Percentiles rank a stretch among this genome's conserved stretches.
phyloP scores from a whole-genome alignment of 2,329 filamentous ascomycete genomes.

The Trichoderma sp. region DNA sequence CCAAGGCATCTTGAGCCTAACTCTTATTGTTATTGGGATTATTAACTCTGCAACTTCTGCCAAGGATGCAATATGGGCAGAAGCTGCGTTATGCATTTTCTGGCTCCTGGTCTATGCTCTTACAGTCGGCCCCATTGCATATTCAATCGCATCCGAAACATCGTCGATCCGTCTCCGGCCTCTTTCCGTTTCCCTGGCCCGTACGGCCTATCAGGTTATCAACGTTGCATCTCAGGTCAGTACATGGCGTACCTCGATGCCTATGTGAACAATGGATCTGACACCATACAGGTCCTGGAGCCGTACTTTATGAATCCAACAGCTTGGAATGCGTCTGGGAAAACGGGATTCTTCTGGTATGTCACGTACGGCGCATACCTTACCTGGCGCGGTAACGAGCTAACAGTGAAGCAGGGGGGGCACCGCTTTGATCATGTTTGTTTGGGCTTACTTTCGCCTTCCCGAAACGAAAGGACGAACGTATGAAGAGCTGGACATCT shows the following conservation, averaged over 20 bases:
- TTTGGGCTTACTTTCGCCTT: conserved; percentile 55
- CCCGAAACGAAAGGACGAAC: conserved; percentile 57
- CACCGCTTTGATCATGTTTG: conserved; percentile 50
- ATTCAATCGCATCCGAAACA: conserved; percentile 43
- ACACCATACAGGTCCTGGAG: conserved; percentile 42
- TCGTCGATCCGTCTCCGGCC: conserved; percentile 56
- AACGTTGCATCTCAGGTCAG: conserved; percentile 51
- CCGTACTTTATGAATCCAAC: conserved; percentile 52
- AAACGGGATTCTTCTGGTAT: conserved; percentile 49
- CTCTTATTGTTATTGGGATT: conserved; percentile 46
- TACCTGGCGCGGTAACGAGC: background rate
- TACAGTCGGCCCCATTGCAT: conserved; percentile 44
- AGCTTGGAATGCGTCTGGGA: conserved; percentile 53
- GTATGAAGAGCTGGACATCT: conserved; percentile 46
- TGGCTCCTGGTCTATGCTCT: conserved; percentile 43
- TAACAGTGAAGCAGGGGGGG: conserved; percentile 40
- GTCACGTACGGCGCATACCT: background rate
- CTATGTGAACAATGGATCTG: background rate
- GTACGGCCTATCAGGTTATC: conserved; percentile 47
- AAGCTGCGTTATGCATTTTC: conserved; percentile 42
- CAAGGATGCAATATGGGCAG: conserved; percentile 38
- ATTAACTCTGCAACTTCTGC: conserved; percentile 42
- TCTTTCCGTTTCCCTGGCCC: conserved; percentile 57
- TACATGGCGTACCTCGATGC: no score
- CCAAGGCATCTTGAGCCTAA: conserved; percentile 43